Percentiles rank a stretch among this genome's conserved stretches.
Evolutionary conservation across 345 rosid species (phyloP).

Genomic region (Hevea brasiliensis): DNA sequence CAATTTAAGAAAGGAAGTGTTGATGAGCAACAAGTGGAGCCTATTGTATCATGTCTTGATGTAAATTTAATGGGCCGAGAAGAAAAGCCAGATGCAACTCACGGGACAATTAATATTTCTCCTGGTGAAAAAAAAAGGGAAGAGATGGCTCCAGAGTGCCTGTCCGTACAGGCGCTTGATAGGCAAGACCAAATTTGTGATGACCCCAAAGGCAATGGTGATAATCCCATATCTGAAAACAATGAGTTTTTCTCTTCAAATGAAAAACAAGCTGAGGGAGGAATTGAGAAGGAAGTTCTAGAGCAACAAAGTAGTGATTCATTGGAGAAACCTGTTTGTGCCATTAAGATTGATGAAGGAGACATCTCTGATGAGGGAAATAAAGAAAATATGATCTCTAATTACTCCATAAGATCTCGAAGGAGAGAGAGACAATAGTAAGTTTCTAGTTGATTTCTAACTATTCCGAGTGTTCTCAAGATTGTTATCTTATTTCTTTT

Average conservation of each 20-base stretch:
- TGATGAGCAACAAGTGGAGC: constrained; percentile 13
- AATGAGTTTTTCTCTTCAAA: constrained; percentile 4
- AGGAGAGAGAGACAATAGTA: constrained; percentile 22
- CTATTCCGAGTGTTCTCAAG: not conserved
- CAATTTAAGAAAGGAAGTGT: constrained; percentile 13
- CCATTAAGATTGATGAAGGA: constrained; percentile 15
- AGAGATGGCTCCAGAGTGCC: constrained; percentile 10
- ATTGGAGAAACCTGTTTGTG: constrained; percentile 22
- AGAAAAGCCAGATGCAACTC: constrained; percentile 20
- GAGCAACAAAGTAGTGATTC: constrained; percentile 13
- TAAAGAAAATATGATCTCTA: constrained; percentile 19
- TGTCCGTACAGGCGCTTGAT: constrained; percentile 21
- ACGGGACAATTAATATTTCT: constrained; percentile 2
- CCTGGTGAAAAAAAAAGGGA: constrained; percentile 19
- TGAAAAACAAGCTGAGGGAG: constrained; percentile 13
- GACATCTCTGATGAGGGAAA: constrained; percentile 19
- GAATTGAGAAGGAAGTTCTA: constrained; percentile 26
- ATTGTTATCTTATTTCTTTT: not conserved
- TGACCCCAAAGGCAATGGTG: constrained; percentile 1
- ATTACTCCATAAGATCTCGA: constrained; percentile 10
- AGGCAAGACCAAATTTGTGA: constrained; percentile 19
- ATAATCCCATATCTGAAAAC: constrained; percentile 17
- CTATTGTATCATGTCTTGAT: constrained; percentile 14
- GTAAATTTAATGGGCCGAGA: constrained; percentile 14
- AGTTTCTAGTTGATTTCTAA: constrained; percentile 16